phyloP scores from a whole-genome alignment of 2,329 filamentous ascomycete genomes.

The Reticulascus tulasneorum region DNA sequence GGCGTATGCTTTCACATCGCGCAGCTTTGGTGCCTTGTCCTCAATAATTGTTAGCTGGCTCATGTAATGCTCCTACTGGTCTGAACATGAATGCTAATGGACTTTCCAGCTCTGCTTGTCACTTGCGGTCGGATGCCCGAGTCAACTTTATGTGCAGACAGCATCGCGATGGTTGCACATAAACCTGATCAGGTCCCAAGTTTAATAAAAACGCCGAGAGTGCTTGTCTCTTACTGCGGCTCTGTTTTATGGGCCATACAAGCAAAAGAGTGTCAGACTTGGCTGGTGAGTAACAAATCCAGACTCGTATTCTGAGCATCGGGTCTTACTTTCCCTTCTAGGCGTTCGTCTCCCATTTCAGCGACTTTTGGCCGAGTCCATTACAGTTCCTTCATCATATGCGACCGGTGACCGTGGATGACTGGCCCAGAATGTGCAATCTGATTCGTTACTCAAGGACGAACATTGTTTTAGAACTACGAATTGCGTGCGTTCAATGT shows the following conservation, averaged over 20 bases:
- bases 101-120: constrained; percentile 33
- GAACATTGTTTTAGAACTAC: no score
- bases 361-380: constrained; percentile 35
- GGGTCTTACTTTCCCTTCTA: no score
- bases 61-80: neutral
- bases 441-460: no score
- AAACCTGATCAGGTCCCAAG: constrained; percentile 21
- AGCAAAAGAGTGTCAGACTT: constrained; percentile 35
- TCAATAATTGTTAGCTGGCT: constrained; percentile 39
- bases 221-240: constrained; percentile 30
- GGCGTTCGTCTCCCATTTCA: constrained; percentile 37
- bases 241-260: constrained; percentile 34
- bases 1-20: constrained; percentile 42
- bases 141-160: constrained; percentile 26
- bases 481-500: no score
- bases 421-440: constrained; percentile 21
- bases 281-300: constrained; percentile 29
- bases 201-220: constrained; percentile 14
- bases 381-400: constrained; percentile 27
- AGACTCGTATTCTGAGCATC: no score
- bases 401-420: constrained; percentile 9
- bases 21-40: constrained; percentile 43
- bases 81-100: constrained; percentile 2
- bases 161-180: constrained; percentile 24
- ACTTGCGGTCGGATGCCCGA: constrained; percentile 36